Evolutionary conservation across 2,329 filamentous ascomycete species (phyloP), one percentile per base, ranked within the genome.

Genomic region (Albophoma yamanashiensis): DNA sequence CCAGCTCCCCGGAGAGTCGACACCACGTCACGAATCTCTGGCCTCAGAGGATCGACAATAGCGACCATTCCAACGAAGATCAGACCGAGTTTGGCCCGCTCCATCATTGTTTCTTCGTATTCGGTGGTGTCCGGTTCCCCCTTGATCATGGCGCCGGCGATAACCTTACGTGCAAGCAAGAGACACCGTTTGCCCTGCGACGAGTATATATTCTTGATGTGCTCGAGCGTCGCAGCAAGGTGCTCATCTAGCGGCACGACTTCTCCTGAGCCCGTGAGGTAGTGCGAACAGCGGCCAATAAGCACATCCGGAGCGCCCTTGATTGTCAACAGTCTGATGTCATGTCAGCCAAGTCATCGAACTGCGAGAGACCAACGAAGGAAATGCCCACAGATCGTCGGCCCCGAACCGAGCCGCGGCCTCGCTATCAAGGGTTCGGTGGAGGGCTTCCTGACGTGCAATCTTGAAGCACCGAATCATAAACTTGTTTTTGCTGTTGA

Each of bases 401-500:
- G 70, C 66, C 25, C 68, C 63, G 64, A 78, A 78, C 1, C 64
- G 59, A 6, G 68, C 62, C 1, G 70, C 73, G 25, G 75, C 74
- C 8, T 64, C 66, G 4, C 66, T 59, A 0, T 76, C 70, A 4
- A 82, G 63, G 1, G 77, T 78, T n/a, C 74, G 71, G 1, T 57
- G 42, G 11, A 71, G 55, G 2, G 62, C 65, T 58, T 69, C 69
- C n/a, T 71, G 68, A 38, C 74, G 68, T 2, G 71, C 72, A 45
- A 80, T 64, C 2, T 76, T 76, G 56, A 87, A 82, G 0, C 86
- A 80, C 40, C 84, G 80, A 59, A 92, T 82, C 84, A 91, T 92
- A 69, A 86, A 92, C 72, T 92, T 92, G 74, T 91, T 92, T 76
- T 90, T 90, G 74, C 87, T 90, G 75, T 92, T 92, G 71, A 92